phyloP scores from a whole-genome alignment of 2,329 filamentous ascomycete genomes.

The Hymenoscyphus linearis region DNA sequence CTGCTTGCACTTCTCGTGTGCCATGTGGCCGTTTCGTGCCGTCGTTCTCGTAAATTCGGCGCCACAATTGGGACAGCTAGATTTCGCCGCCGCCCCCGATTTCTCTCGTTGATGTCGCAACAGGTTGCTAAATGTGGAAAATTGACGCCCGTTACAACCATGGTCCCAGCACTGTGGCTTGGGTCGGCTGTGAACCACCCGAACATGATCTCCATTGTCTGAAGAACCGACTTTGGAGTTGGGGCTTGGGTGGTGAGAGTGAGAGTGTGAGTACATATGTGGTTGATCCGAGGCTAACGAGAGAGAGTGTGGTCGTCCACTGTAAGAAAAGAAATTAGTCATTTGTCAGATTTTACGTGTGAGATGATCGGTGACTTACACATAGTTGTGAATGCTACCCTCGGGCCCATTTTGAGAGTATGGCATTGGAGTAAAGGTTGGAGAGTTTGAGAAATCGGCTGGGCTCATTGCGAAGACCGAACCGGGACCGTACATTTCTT shows the following conservation, averaged over 20 bases:
- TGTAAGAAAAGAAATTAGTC: slow-evolving; percentile 6
- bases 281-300: slow-evolving; percentile 29
- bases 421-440: slow-evolving; percentile 24
- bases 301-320: slow-evolving; percentile 27
- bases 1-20: slow-evolving; percentile 90
- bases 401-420: slow-evolving; percentile 24
- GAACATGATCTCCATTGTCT: slow-evolving; percentile 47
- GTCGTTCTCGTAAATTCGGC: slow-evolving; percentile 88
- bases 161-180: slow-evolving; percentile 98
- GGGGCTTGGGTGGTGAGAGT: slow-evolving; percentile 29
- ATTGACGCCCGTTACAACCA: slow-evolving; percentile 90
- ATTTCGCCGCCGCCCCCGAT: slow-evolving; percentile 83
- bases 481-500: slow-evolving; percentile 27
- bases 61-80: slow-evolving; percentile 83
- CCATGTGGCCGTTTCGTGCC: slow-evolving; percentile 79
- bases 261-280: slow-evolving; percentile 26
- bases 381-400: slow-evolving; percentile 24
- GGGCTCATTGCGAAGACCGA: slow-evolving; percentile 28
- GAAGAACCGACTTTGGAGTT: slow-evolving; percentile 37
- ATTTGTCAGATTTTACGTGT: neutral
- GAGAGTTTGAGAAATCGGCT: slow-evolving; percentile 15
- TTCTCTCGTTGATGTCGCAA: slow-evolving; percentile 91
- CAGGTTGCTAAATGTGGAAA: slow-evolving; percentile 94
- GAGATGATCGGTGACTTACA: slow-evolving; percentile 13
- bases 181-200: slow-evolving; percentile 71